These are phyloP conservation scores for Trametes cingulata DNA, from an alignment of 768 basidiomycete species.

Conservation along the genomic window DNA sequence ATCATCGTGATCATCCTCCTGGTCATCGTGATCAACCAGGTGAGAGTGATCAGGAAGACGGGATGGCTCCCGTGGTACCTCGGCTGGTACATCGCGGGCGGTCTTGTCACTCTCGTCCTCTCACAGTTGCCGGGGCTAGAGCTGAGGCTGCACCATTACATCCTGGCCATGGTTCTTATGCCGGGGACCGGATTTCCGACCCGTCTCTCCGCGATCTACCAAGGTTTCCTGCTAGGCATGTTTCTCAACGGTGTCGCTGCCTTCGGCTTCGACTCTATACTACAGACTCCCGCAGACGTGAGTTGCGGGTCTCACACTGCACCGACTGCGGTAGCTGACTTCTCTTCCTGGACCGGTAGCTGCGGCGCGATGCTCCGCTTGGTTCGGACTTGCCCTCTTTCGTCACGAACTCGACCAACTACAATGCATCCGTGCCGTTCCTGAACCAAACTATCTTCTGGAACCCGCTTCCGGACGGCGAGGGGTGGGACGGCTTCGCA, in stretches of 20 bases:
- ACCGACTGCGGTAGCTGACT: conserved; percentile 9
- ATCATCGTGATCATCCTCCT: conserved; percentile 65
- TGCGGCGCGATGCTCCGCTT: conserved; percentile 68
- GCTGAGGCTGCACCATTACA: conserved; percentile 81
- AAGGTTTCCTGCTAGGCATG: conserved; percentile 80
- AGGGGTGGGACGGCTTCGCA: conserved; percentile 73
- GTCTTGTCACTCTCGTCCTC: conserved; percentile 63
- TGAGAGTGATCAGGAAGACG: conserved; percentile 80
- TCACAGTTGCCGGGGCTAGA: conserved; percentile 67
- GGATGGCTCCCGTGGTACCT: conserved; percentile 81
- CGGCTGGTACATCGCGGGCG: conserved; percentile 71
- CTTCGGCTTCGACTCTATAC: conserved; percentile 77
- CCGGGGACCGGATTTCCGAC: conserved; percentile 84
- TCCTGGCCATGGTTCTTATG: conserved; percentile 71
- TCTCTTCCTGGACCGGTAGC: conserved; percentile 41
- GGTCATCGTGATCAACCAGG: conserved; percentile 67
- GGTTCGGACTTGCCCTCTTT: conserved; percentile 73
- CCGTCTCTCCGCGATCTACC: conserved; percentile 74
- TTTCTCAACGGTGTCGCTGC: conserved; percentile 80
- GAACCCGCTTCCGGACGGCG: conserved; percentile 34
- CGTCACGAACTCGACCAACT: conserved; percentile 73
- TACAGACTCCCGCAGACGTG: conserved; percentile 75
- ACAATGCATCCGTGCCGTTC: conserved; percentile 55
- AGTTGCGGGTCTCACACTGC: conserved; percentile 24
- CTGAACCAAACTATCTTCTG: conserved; percentile 37